Conservation (phyloP, 805 yeast species). For the Brettanomyces anomalus region DNA sequence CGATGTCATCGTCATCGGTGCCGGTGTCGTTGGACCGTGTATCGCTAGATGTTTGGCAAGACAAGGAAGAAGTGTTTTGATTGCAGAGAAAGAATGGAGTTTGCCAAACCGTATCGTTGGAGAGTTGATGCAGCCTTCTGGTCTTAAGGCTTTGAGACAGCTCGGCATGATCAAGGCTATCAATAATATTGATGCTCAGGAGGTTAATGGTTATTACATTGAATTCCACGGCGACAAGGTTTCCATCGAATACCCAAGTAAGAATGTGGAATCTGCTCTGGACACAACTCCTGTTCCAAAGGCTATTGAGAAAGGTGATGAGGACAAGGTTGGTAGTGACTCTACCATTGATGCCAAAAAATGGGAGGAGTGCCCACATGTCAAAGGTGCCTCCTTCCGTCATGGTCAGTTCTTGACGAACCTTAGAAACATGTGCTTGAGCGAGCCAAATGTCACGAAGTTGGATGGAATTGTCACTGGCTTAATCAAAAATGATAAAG, state of each 20-base stretch:
- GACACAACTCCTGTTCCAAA: constrained; percentile 39
- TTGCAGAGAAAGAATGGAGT: constrained; percentile 81
- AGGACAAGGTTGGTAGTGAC: constrained; percentile 36
- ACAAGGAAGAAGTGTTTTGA: constrained; percentile 75
- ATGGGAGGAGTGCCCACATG: constrained; percentile 51
- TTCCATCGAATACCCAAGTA: constrained; percentile 63
- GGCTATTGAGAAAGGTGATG: constrained; percentile 51
- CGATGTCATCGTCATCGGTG: constrained; percentile 92
- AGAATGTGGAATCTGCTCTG: constrained; percentile 36
- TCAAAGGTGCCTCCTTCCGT: constrained; percentile 79
- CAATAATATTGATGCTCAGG: constrained; percentile 68
- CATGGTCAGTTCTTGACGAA: constrained; percentile 84
- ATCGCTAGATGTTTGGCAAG: constrained; percentile 84
- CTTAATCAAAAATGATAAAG: constrained; percentile 44
- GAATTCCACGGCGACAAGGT: constrained; percentile 52
- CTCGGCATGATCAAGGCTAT: constrained; percentile 76
- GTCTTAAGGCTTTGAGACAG: constrained; percentile 74
- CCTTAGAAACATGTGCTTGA: constrained; percentile 58
- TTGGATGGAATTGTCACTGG: constrained; percentile 78
- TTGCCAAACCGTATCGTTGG: constrained; percentile 97
- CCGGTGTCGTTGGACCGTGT: constrained; percentile 97
- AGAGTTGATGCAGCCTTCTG: constrained; percentile 94
- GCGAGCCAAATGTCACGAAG: constrained; percentile 66
- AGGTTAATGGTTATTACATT: constrained; percentile 74
- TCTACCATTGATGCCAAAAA: constrained; percentile 41